These are phyloP conservation scores for Amorphotheca resinae DNA, from an alignment of 495 filamentous ascomycete species.

Conservation along the genomic window DNA sequence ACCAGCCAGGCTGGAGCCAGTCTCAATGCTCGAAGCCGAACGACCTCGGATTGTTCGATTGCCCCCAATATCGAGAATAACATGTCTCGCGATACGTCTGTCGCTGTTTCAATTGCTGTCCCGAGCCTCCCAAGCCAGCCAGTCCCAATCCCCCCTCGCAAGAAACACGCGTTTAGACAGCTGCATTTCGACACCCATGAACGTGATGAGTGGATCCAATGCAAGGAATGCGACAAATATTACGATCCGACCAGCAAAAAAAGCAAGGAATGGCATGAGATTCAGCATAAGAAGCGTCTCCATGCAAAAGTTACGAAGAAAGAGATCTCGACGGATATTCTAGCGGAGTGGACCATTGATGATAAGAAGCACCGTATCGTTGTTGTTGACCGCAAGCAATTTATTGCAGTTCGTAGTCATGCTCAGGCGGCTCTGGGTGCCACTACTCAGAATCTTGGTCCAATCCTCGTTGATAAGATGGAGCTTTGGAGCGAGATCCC, in stretches of 20 bases:
- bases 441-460: background rate
- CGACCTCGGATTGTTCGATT: background rate
- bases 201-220: background rate
- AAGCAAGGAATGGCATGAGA: background rate
- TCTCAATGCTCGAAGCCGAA: no score
- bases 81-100: background rate
- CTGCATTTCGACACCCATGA: background rate
- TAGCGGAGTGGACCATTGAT: background rate
- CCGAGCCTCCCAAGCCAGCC: background rate
- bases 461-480: background rate
- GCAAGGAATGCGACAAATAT: background rate
- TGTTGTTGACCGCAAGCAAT: background rate
- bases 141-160: background rate
- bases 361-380: background rate
- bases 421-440: background rate
- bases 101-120: background rate
- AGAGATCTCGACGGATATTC: background rate
- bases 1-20: background rate
- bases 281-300: background rate
- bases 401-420: no score
- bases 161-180: background rate
- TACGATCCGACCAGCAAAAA: background rate
- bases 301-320: background rate
- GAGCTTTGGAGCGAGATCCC: conserved; percentile 4
- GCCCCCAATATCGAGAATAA: background rate